Evolutionary conservation across 2,329 filamentous ascomycete species (phyloP).

Genomic region (Rosellinia necatrix): DNA sequence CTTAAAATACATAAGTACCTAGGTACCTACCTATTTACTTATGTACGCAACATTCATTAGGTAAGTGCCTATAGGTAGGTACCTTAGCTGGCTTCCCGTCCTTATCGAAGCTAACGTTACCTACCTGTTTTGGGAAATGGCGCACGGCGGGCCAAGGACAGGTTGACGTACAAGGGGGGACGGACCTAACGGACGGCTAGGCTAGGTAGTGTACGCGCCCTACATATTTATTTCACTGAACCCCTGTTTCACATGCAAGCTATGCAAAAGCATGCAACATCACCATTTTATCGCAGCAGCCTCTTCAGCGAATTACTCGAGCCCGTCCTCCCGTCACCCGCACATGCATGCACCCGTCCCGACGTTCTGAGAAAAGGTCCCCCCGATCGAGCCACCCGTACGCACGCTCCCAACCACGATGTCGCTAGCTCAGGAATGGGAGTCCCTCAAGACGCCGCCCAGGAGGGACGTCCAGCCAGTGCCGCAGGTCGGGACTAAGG

Average conservation of each 20-base stretch:
- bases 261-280: neutral
- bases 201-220: too few species aligned
- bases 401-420: too few species aligned
- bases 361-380: too few species aligned
- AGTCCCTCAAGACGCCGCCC: constrained; percentile 48
- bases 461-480: constrained; percentile 50
- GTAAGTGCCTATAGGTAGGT: too few species aligned
- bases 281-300: constrained; percentile 1
- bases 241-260: constrained; percentile 24
- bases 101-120: too few species aligned
- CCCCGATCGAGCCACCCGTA: neutral
- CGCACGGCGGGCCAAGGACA: too few species aligned
- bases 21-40: too few species aligned
- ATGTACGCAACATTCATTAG: too few species aligned
- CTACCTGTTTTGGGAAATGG: too few species aligned
- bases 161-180: too few species aligned
- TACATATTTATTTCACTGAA: neutral
- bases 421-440: constrained; percentile 44
- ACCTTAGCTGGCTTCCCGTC: too few species aligned
- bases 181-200: too few species aligned
- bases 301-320: constrained; percentile 4
- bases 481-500: constrained; percentile 58
- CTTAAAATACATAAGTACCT: neutral
- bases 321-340: neutral
- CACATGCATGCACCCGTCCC: neutral